A percentile compares a stretch with the other conserved stretches of the same genome.
Evolutionary conservation across 2,329 filamentous ascomycete genomes (phyloP).

Genomic region (Fusarium sp.): DNA sequence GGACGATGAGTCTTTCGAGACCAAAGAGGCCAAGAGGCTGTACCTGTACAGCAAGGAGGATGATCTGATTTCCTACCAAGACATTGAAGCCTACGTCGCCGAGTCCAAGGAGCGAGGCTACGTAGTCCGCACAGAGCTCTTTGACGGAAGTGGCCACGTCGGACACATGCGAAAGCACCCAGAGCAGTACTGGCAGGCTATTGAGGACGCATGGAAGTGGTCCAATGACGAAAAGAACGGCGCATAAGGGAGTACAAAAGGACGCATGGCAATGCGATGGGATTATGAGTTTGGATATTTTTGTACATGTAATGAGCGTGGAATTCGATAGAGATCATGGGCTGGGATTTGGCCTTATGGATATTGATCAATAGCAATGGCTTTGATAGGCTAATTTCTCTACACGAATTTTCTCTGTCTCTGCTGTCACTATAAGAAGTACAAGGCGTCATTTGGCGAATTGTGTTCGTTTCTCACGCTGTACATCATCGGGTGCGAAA

Average conservation of each 20-base stretch:
- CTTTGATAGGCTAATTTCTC: background rate
- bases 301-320: background rate
- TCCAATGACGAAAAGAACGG: constrained; percentile 13
- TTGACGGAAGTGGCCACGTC: constrained; percentile 69
- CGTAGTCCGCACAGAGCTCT: constrained; percentile 59
- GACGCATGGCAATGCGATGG: background rate
- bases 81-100: constrained; percentile 65
- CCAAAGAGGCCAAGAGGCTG: constrained; percentile 55
- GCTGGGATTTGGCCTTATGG: background rate
- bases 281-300: background rate
- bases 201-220: constrained; percentile 45
- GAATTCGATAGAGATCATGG: background rate
- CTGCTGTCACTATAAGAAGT: no score
- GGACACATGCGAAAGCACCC: constrained; percentile 68
- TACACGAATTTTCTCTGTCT: background rate
- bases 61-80: constrained; percentile 64
- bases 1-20: constrained; percentile 51
- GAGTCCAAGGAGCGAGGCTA: constrained; percentile 61
- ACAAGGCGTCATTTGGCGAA: background rate
- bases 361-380: background rate
- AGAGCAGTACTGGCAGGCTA: constrained; percentile 66
- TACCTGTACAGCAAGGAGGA: constrained; percentile 71
- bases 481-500: no score
- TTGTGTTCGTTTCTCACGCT: no score
- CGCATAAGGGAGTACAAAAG: background rate